These are phyloP conservation scores for Diaporthe ampelina DNA, from an alignment of 2,329 filamentous ascomycete genomes.

Conservation along the genomic window DNA sequence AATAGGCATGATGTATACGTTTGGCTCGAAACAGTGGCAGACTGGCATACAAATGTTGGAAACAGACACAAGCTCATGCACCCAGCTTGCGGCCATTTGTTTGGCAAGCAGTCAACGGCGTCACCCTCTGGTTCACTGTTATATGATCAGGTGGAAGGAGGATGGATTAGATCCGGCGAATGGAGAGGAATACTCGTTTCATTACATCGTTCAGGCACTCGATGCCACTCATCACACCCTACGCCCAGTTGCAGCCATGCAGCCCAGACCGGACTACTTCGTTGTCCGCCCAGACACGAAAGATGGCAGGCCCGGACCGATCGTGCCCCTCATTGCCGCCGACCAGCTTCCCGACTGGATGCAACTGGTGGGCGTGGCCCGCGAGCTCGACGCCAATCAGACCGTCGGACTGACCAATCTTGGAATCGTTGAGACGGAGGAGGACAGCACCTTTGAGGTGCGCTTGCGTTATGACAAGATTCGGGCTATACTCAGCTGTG, in stretches of 20 bases:
- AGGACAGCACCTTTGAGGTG: conserved; percentile 47
- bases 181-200: not conserved
- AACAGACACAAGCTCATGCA: conserved; percentile 32
- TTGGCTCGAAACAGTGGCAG: not conserved
- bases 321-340: conserved; percentile 68
- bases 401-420: conserved; percentile 56
- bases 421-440: conserved; percentile 48
- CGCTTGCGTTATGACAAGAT: conserved; percentile 42
- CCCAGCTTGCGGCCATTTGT: not conserved
- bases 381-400: conserved; percentile 55
- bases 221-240: not conserved
- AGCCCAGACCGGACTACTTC: conserved; percentile 55
- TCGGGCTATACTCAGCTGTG: conserved; percentile 13
- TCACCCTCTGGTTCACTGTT: not conserved
- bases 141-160: not conserved
- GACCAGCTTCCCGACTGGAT: conserved; percentile 66
- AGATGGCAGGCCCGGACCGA: conserved; percentile 47
- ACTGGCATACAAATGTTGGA: not conserved
- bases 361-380: conserved; percentile 59
- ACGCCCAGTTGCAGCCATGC: conserved; percentile 42
- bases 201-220: not conserved
- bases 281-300: conserved; percentile 57
- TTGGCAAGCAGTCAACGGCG: conserved; percentile 9
- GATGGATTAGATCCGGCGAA: not conserved
- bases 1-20: not conserved